Evolutionary conservation across 352 stramenopile species (phyloP), one percentile per base, ranked within the genome.

Genomic region (Phytophthora idaei): DNA sequence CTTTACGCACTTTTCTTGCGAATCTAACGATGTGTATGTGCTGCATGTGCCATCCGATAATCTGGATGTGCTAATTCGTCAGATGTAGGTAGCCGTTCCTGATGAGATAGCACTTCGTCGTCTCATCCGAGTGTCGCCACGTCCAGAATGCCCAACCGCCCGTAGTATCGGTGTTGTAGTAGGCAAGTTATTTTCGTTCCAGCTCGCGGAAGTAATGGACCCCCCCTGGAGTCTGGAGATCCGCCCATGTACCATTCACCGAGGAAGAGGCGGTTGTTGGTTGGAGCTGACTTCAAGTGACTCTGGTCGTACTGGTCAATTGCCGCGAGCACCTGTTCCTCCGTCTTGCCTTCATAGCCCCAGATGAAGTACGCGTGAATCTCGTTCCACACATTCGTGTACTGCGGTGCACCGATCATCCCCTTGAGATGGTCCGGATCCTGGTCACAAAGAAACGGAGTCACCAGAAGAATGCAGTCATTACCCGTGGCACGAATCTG

Each of bases 351-450:
- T 4, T 70, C 69, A 29, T 75, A 85, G 2, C 70, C 80, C 68
- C 71, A 83, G 17, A 79, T 74, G 63, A 82, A 89, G 65, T 89
- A 90, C n/a, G 64, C 41, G 50, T 90, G 83, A 28, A 76, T 75
- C 36, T 89, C 81, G 63, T 81, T 69, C 80, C 81, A 92, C 55
- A 14, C 36, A 27, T 21, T 84, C 53, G 14, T 62, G 42, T 4
- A 42, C 12, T 42, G 11, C 12, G 36, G 36, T 42, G 36, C 36
- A 42, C 36, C 36, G 12, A 42, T 42, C 36, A 42, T 42, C 12
- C 36, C 36, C 36, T n/a, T 42, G 36, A 42, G 36, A 6, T 42
- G 36, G 5, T 59, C 39, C 0, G 61, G 32, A 4, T 71, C 61
- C 51, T 90, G 80, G 15, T 88, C 48, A 11, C 25, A 57, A 8